Evolutionary conservation across 2,329 filamentous ascomycete genomes (phyloP), one percentile per base, ranked within the genome.

Genomic region (Monosporascus sp.): DNA sequence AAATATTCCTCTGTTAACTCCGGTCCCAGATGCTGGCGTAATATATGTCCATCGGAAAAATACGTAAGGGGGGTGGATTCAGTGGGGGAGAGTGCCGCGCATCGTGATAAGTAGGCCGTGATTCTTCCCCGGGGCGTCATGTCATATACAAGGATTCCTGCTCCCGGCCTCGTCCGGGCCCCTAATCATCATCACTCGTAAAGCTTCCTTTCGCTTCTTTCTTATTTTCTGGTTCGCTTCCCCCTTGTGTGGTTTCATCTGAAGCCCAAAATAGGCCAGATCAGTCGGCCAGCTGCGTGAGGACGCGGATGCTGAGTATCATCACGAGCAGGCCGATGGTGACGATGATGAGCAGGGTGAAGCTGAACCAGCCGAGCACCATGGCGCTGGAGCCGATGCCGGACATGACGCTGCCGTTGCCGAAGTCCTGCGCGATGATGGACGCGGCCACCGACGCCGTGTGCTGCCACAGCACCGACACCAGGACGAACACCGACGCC

Each of bases 351-450:
- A 99, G 79, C 50, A 97, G 72, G 22, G 89, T 88, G 67, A 99
- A 97, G 43, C 90, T 89, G 73, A 99, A 97, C 94, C 94, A 99
- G 54, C 94, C 94, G 66, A 99, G 79, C 18, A 97, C 89, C 90
- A 99, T 97, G 53, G 94, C 93, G 39, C 87, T 89, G 48, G 90
- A 92, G 0, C 69, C 66, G 2, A 62, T 59, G 1, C 73, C 65
- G 0, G 69, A 71, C 31, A 57, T 43, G 22, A 74, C 67, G 18
- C 65, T 65, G 3, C 71, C 70, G 37, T 70, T 65, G 22, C 69
- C 68, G 44, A 75, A 70, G 35, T 72, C 64, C 17, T 64, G 58
- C 1, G 92, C 90, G 60, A 99, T 92, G 60, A 95, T 89, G 55
- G 90, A 91, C 22, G 94, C 94, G 36, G 93, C 93, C 1, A 99